Evolutionary conservation across 2,329 filamentous ascomycete species (phyloP), one percentile per base, ranked within the genome.

Genomic region (Claviceps pusilla): DNA sequence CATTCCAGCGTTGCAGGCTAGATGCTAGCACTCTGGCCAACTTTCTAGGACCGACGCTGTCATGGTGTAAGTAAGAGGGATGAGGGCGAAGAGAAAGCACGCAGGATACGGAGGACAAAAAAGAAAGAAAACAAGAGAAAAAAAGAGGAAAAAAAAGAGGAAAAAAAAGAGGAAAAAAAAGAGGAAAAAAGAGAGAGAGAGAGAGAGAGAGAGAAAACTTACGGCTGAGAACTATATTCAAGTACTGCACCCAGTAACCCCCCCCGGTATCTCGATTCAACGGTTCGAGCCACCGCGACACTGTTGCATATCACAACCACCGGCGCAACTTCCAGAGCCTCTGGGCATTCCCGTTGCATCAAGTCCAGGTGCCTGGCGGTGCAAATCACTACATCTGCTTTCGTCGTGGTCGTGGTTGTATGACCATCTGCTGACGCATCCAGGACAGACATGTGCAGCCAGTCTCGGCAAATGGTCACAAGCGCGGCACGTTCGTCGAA

Each of bases 171-270:
- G 19, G n/a, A n/a, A n/a, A n/a, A 19, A 19, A 19, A 19, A 19
- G 19, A 19, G 19, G 19, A 19, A 19, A 1, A 19, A 1, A 19
- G 19, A 19, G 19, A 19, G 19, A 19, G 19, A 19, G 19, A 10
- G n/a, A 42, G 11, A 10, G 24, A 19, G 31, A 39, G 7, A 52
- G 9, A 24, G 46, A 29, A 24, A 43, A 64, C 68, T 59, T 54
- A 68, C 64, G 69, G 69, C 50, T 69, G 69, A 1, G 68, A 69
- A 19, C 69, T 64, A 47, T 68, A 70, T 50, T 71, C 69, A 10
- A 41, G 55, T 55, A 28, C 57, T 52, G n/a, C 58, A 55, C 43
- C 62, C 54, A 42, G 61, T 52, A 2, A 49, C 57, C 12, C 33
- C 5, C 33, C 7, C 28, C n/a, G 35, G 19, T 29, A 24, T 42